Percentiles rank a stretch among this genome's conserved stretches.
Evolutionary conservation across 371 early-diverging fungal species (phyloP).

Genomic region (Chytridium lagenaria): DNA sequence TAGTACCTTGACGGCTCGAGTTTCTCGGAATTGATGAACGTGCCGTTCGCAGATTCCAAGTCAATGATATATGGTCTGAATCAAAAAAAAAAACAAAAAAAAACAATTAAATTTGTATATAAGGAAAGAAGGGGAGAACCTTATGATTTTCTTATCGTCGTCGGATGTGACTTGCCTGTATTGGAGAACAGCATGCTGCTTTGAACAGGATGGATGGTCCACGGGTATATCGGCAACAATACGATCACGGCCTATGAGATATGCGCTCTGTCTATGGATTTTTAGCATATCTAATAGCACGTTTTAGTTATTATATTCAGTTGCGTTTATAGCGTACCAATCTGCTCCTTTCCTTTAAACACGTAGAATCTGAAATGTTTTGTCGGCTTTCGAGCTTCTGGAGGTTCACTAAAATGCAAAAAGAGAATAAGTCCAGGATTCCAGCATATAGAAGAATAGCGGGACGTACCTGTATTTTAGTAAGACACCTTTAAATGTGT

Average conservation of each 20-base stretch:
- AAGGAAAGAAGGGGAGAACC: background rate
- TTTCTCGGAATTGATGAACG: conserved; percentile 79
- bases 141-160: background rate
- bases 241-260: conserved; percentile 88
- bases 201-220: conserved; percentile 86
- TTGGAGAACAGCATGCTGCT: conserved; percentile 81
- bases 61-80: conserved; percentile 90
- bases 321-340: conserved; percentile 60
- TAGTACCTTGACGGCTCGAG: conserved; percentile 80
- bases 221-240: conserved; percentile 87
- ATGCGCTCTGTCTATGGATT: conserved; percentile 86
- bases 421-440: too few species aligned
- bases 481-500: conserved; percentile 19
- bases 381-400: conserved; percentile 83
- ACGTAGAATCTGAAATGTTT: conserved; percentile 85
- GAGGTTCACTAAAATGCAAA: conserved; percentile 66
- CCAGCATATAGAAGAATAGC: too few species aligned
- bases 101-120: conserved; percentile 3
- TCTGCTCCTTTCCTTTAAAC: conserved; percentile 87
- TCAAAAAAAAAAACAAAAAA: background rate
- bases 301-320: background rate
- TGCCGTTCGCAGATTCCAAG: conserved; percentile 89
- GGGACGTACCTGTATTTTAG: conserved; percentile 21
- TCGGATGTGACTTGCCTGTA: conserved; percentile 13
- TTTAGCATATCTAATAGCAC: conserved; percentile 72